A percentile compares a stretch with the other conserved stretches of the same genome.
Conservation (phyloP, 805 yeast genomes). For the Cyberlindnera suaveolens region DNA sequence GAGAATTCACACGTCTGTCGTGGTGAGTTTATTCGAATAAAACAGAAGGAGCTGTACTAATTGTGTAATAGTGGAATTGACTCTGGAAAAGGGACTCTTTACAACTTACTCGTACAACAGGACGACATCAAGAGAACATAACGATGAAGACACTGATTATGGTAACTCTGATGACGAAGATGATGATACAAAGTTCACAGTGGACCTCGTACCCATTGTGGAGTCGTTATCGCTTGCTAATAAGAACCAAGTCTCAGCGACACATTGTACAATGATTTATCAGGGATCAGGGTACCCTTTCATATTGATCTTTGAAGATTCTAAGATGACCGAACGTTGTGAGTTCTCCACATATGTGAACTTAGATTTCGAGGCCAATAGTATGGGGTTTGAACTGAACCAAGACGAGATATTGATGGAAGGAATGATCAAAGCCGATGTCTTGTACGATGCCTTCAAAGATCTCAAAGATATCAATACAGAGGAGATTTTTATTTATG, state of each 20-base stretch:
- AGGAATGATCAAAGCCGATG: constrained; percentile 45
- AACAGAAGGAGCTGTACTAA: neutral
- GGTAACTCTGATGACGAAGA: constrained; percentile 11
- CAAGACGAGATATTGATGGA: constrained; percentile 38
- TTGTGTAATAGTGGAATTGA: constrained; percentile 23
- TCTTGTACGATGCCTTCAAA: constrained; percentile 45
- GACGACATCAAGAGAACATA: constrained; percentile 3
- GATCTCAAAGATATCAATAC: constrained; percentile 53
- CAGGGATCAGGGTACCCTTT: constrained; percentile 48
- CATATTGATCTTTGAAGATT: constrained; percentile 48
- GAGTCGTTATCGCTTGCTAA: constrained; percentile 44
- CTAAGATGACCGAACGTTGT: constrained; percentile 47
- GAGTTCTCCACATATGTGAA: constrained; percentile 43
- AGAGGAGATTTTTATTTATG: constrained; percentile 43
- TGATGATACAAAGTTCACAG: constrained; percentile 27
- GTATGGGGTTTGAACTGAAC: constrained; percentile 36
- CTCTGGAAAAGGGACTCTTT: constrained; percentile 32
- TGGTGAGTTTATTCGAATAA: constrained; percentile 1
- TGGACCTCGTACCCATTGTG: constrained; percentile 41
- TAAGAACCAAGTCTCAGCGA: constrained; percentile 23
- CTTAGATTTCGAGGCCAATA: constrained; percentile 26
- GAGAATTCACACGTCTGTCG: constrained; percentile 37
- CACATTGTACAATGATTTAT: constrained; percentile 46
- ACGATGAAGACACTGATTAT: constrained; percentile 8
- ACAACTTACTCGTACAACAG: constrained; percentile 21